Evolutionary conservation across 345 rosid genomes (phyloP).

Genomic region (Lepidium didymum): DNA sequence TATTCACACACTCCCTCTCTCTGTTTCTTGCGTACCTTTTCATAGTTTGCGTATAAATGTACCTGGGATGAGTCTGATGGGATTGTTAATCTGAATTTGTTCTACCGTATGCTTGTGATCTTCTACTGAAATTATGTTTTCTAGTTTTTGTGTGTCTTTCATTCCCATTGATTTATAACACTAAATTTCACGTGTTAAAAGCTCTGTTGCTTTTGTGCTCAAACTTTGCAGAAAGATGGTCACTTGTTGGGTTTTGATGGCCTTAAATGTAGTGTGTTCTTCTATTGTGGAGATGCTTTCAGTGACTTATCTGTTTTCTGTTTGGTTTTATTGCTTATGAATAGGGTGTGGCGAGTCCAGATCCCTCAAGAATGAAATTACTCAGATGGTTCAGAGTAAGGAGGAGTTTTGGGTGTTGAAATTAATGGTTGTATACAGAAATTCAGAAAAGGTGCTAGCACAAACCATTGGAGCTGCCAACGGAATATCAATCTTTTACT

Average conservation of each 20-base stretch:
- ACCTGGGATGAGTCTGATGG: not conserved
- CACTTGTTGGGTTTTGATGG: not conserved
- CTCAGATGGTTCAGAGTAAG: constrained; percentile 28
- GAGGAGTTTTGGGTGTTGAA: constrained; percentile 46
- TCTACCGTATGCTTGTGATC: not conserved
- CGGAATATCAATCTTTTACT: constrained; percentile 45
- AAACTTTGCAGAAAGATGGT: not conserved
- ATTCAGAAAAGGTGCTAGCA: constrained; percentile 54
- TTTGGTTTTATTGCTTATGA: not conserved
- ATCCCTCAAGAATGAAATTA: constrained; percentile 56
- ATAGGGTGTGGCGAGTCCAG: constrained; percentile 94
- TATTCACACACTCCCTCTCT: constrained; percentile 14
- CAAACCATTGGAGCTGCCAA: constrained; percentile 60
- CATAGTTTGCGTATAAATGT: not conserved
- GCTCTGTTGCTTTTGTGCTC: not conserved
- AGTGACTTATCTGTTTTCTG: not conserved
- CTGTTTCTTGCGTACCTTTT: not conserved
- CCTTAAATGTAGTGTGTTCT: not conserved
- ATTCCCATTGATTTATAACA: not conserved
- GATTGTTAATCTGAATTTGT: not conserved
- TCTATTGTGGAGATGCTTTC: not conserved
- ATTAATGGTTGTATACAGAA: constrained; percentile 52
- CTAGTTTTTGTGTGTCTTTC: not conserved
- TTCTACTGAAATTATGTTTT: not conserved
- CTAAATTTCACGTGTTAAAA: not conserved